Percentiles rank a stretch among this genome's conserved stretches.
Evolutionary conservation across 768 basidiomycete genomes (phyloP).

Genomic region (Boletus tomentosulus): DNA sequence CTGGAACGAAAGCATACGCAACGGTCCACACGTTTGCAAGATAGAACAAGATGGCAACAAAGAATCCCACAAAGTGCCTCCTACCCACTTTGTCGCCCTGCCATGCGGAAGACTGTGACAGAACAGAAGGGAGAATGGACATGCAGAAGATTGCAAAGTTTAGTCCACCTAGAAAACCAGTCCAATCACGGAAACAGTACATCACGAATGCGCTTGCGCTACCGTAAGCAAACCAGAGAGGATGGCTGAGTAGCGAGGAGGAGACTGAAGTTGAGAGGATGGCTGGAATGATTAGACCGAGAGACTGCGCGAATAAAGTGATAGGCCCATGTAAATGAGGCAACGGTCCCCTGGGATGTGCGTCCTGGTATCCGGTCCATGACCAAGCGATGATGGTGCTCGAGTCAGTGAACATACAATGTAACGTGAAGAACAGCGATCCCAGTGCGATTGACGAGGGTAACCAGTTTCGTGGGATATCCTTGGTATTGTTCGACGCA

Average conservation of each 20-base stretch:
- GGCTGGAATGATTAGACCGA: conserved; percentile 49
- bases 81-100: conserved; percentile 38
- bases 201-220: conserved; percentile 49
- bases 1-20: conserved; percentile 88
- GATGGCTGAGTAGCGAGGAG: conserved; percentile 37
- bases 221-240: conserved; percentile 54
- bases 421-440: conserved; percentile 64
- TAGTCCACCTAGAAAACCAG: conserved; percentile 66
- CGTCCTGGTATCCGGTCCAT: conserved; percentile 80
- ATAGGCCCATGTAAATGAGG: conserved; percentile 68
- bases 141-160: conserved; percentile 58
- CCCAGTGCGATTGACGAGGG: conserved; percentile 55
- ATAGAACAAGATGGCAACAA: conserved; percentile 57
- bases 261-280: conserved; percentile 20
- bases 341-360: conserved; percentile 59
- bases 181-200: conserved; percentile 62
- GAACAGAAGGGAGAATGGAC: conserved; percentile 54
- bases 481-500: conserved; percentile 1
- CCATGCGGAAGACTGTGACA: conserved; percentile 42
- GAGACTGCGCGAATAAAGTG: conserved; percentile 58
- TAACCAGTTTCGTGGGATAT: conserved; percentile 31
- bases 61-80: conserved; percentile 54
- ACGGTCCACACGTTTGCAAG: conserved; percentile 78
- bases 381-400: conserved; percentile 82
- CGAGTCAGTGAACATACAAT: conserved; percentile 69